A percentile compares a stretch with the other conserved stretches of the same genome.
Conservation (phyloP, 2,329 filamentous ascomycete genomes). For the Fusarium concolor region DNA sequence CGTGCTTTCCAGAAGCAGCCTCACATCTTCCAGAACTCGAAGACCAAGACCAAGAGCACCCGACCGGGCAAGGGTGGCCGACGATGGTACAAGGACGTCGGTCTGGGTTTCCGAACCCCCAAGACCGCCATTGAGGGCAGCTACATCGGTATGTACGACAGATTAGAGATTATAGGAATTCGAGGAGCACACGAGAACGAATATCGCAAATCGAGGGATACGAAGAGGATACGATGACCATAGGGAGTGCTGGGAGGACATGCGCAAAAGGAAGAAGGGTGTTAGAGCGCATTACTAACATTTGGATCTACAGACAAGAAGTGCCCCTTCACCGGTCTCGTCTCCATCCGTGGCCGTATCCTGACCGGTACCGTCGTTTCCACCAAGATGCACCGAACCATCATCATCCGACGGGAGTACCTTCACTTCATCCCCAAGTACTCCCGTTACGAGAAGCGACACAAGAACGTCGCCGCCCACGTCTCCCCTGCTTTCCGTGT, state of each 20-base stretch:
- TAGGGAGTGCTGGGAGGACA: neutral
- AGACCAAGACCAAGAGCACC: constrained; percentile 86
- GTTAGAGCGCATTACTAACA: constrained; percentile 42
- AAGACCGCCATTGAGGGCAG: constrained; percentile 98
- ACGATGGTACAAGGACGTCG: constrained; percentile 99
- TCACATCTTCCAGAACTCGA: constrained; percentile 99
- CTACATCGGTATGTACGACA: constrained; percentile 90
- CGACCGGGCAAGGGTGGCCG: constrained; percentile 91
- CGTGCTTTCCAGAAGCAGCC: constrained; percentile 99
- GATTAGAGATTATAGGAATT: constrained; percentile 17
- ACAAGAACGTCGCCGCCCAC: constrained; percentile 99
- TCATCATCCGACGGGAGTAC: constrained; percentile 99
- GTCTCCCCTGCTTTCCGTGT: constrained; percentile 99
- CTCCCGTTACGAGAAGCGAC: constrained; percentile 99
- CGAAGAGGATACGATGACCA: too few species aligned
- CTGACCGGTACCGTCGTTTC: constrained; percentile 98
- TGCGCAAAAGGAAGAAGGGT: neutral
- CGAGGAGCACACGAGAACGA: constrained; percentile 5
- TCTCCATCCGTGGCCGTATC: constrained; percentile 99
- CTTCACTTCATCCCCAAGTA: constrained; percentile 99
- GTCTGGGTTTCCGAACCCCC: constrained; percentile 98
- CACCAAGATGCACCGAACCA: constrained; percentile 99
- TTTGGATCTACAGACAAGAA: constrained; percentile 85
- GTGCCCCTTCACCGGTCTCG: constrained; percentile 99
- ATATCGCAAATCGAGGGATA: neutral